phyloP scores from a whole-genome alignment of 176 grass and related monocot genomes.

The Ampelocalamus luodianensis region DNA sequence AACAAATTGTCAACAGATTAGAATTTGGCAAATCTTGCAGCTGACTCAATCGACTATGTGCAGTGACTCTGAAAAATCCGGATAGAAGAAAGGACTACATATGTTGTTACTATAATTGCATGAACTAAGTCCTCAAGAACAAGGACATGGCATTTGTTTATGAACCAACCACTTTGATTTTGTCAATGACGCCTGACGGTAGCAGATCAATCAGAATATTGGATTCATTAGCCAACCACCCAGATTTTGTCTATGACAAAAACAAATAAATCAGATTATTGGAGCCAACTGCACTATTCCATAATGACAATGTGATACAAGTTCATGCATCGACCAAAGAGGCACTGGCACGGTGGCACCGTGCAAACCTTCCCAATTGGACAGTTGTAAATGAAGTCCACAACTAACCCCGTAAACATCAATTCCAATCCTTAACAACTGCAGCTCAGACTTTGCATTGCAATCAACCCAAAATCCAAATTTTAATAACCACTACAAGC shows the following conservation, averaged over 20 bases:
- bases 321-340: background rate
- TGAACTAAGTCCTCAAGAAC: background rate
- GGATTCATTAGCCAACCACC: background rate
- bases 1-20: conserved; percentile 1
- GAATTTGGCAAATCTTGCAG: conserved; percentile 3
- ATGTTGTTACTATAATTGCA: conserved; percentile 18
- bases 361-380: background rate
- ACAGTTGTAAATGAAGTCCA: background rate
- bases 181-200: background rate
- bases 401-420: background rate
- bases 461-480: background rate
- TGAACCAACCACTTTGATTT: conserved; percentile 26
- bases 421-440: background rate
- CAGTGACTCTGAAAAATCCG: background rate
- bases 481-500: background rate
- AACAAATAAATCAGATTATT: conserved; percentile 8
- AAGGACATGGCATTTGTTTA: conserved; percentile 21
- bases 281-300: background rate
- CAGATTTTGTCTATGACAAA: background rate
- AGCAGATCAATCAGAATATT: background rate
- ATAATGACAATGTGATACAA: conserved; percentile 7
- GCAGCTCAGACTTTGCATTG: conserved; percentile 7
- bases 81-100: background rate
- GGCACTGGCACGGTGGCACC: background rate
- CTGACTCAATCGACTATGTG: background rate